phyloP scores from a whole-genome alignment of 352 stramenopile species.

The Phytopythium ostracodes region DNA sequence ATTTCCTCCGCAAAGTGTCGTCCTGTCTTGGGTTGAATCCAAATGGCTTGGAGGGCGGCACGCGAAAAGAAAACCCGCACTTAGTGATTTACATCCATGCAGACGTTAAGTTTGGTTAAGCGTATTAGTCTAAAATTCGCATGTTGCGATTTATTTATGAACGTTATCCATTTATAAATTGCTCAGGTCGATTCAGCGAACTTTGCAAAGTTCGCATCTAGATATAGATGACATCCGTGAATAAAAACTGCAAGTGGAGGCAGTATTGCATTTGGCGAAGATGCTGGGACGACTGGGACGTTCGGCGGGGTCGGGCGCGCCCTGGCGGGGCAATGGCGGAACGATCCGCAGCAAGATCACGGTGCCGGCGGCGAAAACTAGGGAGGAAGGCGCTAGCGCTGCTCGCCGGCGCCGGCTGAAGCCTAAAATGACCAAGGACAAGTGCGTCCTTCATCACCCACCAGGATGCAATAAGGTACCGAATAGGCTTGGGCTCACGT shows the following conservation, averaged over 20 bases:
- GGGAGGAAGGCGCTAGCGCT: constrained; percentile 4
- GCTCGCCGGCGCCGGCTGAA: constrained; percentile 32
- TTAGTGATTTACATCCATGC: no score
- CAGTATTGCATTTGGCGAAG: background rate
- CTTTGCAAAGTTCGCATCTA: no score
- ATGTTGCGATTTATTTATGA: no score
- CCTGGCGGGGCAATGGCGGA: background rate
- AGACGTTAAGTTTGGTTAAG: no score
- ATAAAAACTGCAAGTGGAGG: no score
- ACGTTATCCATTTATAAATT: no score
- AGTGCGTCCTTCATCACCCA: constrained; percentile 29
- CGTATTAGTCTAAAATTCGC: no score
- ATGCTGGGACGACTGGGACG: background rate
- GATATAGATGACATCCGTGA: no score
- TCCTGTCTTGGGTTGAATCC: background rate
- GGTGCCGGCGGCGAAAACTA: constrained; percentile 15
- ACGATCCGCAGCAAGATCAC: constrained; percentile 28
- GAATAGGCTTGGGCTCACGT: background rate
- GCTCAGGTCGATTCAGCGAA: no score
- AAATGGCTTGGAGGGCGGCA: no score
- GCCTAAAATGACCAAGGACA: constrained; percentile 48
- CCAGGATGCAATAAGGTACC: no score
- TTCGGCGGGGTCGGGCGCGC: background rate
- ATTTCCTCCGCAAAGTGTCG: background rate
- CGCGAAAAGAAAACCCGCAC: no score